Percentiles rank a stretch among this genome's conserved stretches.
phyloP scores from a whole-genome alignment of 768 basidiomycete genomes.

The Psilocybe subaeruginosa region DNA sequence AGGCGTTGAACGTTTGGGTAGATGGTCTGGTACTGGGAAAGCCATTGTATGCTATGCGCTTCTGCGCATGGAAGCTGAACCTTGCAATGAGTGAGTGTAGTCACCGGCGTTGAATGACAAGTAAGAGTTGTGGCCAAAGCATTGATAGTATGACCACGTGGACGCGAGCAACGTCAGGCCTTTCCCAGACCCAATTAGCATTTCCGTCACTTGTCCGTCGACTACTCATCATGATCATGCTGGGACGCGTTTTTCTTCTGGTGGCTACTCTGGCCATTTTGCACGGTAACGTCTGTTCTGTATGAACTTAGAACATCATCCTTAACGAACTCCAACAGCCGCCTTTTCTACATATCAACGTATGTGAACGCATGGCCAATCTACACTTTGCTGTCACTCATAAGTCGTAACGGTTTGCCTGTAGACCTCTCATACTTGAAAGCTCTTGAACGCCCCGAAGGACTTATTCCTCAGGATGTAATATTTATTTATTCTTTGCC shows the following conservation, averaged over 20 bases:
- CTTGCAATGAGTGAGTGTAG: background rate
- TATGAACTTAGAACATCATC: slow-evolving; percentile 4
- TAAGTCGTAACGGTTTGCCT: background rate
- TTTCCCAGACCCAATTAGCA: background rate
- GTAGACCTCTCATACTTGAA: slow-evolving; percentile 81
- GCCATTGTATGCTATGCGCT: slow-evolving; percentile 51
- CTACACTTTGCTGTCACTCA: background rate
- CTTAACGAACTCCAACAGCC: slow-evolving; percentile 41
- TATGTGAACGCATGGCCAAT: slow-evolving; percentile 34
- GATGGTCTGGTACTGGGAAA: slow-evolving; percentile 71
- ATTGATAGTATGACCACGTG: slow-evolving; percentile 26
- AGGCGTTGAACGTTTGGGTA: slow-evolving; percentile 62
- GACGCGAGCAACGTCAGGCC: slow-evolving; percentile 19
- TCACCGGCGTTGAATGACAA: background rate
- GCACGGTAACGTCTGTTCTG: slow-evolving; percentile 47
- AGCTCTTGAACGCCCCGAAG: slow-evolving; percentile 73
- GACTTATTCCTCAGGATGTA: slow-evolving; percentile 66
- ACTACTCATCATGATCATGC: slow-evolving; percentile 34
- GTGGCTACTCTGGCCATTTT: slow-evolving; percentile 51
- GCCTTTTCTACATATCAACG: slow-evolving; percentile 85
- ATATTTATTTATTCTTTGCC: slow-evolving; percentile 14
- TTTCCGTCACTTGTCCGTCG: background rate
- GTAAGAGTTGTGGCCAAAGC: slow-evolving; percentile 9
- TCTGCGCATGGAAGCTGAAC: slow-evolving; percentile 11
- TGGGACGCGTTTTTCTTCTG: slow-evolving; percentile 47